Evolutionary conservation across 768 basidiomycete species (phyloP), one percentile per base, ranked within the genome.

Genomic region (Collybiopsis confluens): DNA sequence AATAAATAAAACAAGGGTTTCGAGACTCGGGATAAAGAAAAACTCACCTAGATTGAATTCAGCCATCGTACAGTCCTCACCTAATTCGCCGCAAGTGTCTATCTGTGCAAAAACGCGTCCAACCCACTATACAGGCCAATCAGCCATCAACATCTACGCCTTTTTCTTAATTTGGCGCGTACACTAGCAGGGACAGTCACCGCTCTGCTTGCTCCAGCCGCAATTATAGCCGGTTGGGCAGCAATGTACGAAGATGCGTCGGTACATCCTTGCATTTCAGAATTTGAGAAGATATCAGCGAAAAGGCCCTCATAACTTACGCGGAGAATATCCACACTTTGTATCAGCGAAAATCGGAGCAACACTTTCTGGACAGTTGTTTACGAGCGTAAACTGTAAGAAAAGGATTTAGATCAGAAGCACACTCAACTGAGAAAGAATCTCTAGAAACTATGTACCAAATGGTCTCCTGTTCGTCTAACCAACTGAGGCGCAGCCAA

Each of bases 61-160:
- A 2, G 63, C 62, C 56, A 72, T 57, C 13, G 72, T 69, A 60
- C 73, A 74, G 33, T 61, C 58, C 55, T 75, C 73, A 21, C 71
- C 73, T 48, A 59, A 62, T 24, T 59, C 62, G 6, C 73, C 73
- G 49, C 73, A 75, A 0, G 27, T 30, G 2, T 68, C 69, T 1
- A 69, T 70, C 52, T 72, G 66, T 37, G 66, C 63, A 60, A 72
- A 74, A 48, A 74, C 66, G 21, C 73, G 68, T 21, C 73, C 73
- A 47, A 73, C 72, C 72, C 72, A 75, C 71, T 73, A 55, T 5
- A 26, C 11, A 40, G 24, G 8, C n/a, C n/a, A n/a, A n/a, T n/a
- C n/a, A n/a, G n/a, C n/a, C n/a, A n/a, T n/a, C n/a, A n/a, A n/a
- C n/a, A n/a, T n/a, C n/a, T n/a, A n/a, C n/a, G n/a, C n/a, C n/a